Base-by-base conservation (phyloP, 148 eudicot species). In the Selenicereus undatus region DNA sequence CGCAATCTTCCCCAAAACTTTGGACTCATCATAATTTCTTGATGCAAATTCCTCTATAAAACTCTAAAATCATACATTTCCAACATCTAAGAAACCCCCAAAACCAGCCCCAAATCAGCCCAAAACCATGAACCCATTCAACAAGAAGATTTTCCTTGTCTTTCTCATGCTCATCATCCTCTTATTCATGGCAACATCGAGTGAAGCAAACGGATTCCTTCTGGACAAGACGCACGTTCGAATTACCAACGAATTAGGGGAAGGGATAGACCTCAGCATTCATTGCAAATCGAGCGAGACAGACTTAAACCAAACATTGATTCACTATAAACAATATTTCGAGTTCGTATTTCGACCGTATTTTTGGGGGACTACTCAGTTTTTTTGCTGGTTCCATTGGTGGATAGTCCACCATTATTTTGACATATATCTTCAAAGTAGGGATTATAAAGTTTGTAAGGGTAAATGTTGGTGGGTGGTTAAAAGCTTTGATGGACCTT, bases 351-450 rank as follows among this genome's bases (percentile, higher is more conserved):
- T 66, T 27, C 71, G 71, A 12, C 71, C 71, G 0, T n/a, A 27
- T 4, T 26, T 66, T 26, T 66, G 71, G 71, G 71, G 71, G 35
- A 66, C 29, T 66, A 66, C 71, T 66, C 71, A 66, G 35, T 66
- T 10, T 27, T 66, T 66, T 14, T 66, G 71, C 35, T 66, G 71
- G 71, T n/a, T 66, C 11, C 30, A 27, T 66, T 66, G 71, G 71
- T 66, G 71, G 71, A 27, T 2, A 0, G 36, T n/a, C 5, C 14
- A n/a, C 8, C 71, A n/a, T 26, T 66, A 66, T 14, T 66, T 66
- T 66, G 71, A 66, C 18, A 8, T 66, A 27, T 66, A 66, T 13
- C 0, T 66, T 66, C 35, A 27, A 4, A 27, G 30, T 13, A 66
- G 71, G 71, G 71, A 66, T 27, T 11, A 10, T 10, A 4, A 27